Percentiles rank a stretch among this genome's conserved stretches.
Evolutionary conservation across 345 rosid genomes (phyloP).

Genomic region (Pistacia atlantica): DNA sequence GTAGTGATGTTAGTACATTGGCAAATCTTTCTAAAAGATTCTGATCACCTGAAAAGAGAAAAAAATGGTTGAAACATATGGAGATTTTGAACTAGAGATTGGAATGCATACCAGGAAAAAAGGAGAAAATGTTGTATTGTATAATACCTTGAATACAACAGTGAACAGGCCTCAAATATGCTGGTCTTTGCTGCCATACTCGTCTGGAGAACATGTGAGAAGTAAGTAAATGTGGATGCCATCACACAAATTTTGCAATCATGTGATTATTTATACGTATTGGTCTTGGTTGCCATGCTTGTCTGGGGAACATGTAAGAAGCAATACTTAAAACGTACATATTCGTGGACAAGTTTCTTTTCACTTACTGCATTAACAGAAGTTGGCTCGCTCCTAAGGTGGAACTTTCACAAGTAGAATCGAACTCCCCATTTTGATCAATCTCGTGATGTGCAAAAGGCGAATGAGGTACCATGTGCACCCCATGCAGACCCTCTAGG

Average conservation of each 20-base stretch:
- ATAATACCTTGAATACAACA: conserved; percentile 57
- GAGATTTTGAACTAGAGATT: not conserved
- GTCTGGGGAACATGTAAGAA: no score
- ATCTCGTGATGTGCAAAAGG: conserved; percentile 61
- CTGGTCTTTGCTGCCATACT: conserved; percentile 93
- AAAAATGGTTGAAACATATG: conserved; percentile 3
- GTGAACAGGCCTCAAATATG: conserved; percentile 79
- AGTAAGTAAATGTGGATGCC: not conserved
- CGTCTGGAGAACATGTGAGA: conserved; percentile 48
- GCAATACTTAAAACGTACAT: not conserved
- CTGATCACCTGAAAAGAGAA: conserved; percentile 59
- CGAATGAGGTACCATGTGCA: conserved; percentile 68
- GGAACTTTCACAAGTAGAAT: conserved; percentile 41
- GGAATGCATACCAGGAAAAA: not conserved
- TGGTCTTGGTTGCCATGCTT: no score
- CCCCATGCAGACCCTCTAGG: conserved; percentile 77
- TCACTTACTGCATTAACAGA: conserved; percentile 60
- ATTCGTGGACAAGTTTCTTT: conserved; percentile 2
- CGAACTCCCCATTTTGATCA: conserved; percentile 45
- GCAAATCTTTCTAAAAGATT: conserved; percentile 66
- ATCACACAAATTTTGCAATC: conserved; percentile 1
- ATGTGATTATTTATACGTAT: not conserved
- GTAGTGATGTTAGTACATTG: conserved; percentile 89
- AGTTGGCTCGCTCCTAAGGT: conserved; percentile 49
- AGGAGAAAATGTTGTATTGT: not conserved